Conservation (phyloP, 176 grass and related monocot genomes). For the Lolium multiflorum region DNA sequence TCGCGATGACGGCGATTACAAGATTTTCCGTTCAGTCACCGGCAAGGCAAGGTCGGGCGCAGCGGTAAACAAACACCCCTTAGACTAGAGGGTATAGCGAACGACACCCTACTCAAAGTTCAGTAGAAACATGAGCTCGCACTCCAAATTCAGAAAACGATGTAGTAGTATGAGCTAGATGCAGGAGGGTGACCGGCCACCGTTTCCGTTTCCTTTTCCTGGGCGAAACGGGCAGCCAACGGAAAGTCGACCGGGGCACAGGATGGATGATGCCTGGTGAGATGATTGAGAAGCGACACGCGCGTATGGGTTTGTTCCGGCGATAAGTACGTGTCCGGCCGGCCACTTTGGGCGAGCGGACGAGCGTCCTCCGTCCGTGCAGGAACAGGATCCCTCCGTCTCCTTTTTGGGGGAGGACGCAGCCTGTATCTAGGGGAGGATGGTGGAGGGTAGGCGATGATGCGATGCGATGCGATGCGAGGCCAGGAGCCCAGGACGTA, state of each 20-base stretch:
- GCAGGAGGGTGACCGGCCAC: background rate
- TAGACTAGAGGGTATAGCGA: no score
- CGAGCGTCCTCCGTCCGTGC: background rate
- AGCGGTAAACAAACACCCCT: no score
- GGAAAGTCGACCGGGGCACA: background rate
- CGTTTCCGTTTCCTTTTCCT: background rate
- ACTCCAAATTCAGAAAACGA: background rate
- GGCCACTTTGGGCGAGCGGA: slow-evolving; percentile 39
- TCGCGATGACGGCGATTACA: no score
- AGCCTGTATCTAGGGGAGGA: background rate
- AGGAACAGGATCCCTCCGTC: slow-evolving; percentile 3
- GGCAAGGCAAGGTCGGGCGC: no score
- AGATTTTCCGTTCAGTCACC: no score
- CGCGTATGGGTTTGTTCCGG: background rate
- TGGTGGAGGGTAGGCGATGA: background rate
- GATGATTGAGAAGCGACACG: background rate
- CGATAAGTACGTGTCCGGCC: background rate
- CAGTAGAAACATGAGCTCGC: no score
- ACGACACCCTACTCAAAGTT: no score
- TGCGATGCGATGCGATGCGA: background rate
- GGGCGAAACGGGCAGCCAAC: background rate
- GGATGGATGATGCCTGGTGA: background rate
- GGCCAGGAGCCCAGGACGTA: background rate
- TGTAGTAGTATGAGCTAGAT: no score
- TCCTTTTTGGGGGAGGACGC: background rate